Evolutionary conservation across 768 basidiomycete genomes (phyloP), one percentile per base, ranked within the genome.

Genomic region (Suillus clintonianus): DNA sequence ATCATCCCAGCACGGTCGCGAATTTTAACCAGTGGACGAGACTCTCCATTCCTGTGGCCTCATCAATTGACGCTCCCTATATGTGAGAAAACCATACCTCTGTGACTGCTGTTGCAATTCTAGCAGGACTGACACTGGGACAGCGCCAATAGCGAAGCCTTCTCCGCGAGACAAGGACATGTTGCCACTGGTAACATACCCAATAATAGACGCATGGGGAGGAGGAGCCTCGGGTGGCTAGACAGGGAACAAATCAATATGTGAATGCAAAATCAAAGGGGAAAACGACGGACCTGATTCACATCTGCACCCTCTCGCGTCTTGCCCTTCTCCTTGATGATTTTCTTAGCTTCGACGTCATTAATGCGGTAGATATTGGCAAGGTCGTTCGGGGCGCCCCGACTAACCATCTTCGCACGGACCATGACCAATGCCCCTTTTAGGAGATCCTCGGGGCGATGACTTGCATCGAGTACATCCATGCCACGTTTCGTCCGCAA

Each of bases 181-280:
- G 64, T 88, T 88, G 0, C 95, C 96, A 3, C 91, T 89, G 0
- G 94, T 94, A 22, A 95, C 82, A 69, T 91, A 92, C 0, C 97
- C 96, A 59, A 97, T 86, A 30, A 92, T 81, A 4, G 76, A 71
- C 4, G 78, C 72, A 54, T 80, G 71, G 2, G 78, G 69, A 6
- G 87, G 81, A 8, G 76, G 72, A 7, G 74, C 65, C 63, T 81
- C 78, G 14, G 81, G 82, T 4, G 87, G 70, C 88, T 89, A 63
- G 8, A 48, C 42, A 50, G 62, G 57, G 41, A 62, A 39, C 50
- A 59, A 30, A 27, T 56, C 5, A 47, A 47, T 69, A 34, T 53
- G 17, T 45, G 47, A 43, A n/a, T 47, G 4, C 36, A 36, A 19
- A 22, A n/a, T 30, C 48, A 43, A 68, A 65, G n/a, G 4, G 27